A percentile compares a stretch with the other conserved stretches of the same genome.
These are phyloP conservation scores for Protostelium mycophagum DNA, from an alignment of 78 protist genomes.

Conservation along the genomic window DNA sequence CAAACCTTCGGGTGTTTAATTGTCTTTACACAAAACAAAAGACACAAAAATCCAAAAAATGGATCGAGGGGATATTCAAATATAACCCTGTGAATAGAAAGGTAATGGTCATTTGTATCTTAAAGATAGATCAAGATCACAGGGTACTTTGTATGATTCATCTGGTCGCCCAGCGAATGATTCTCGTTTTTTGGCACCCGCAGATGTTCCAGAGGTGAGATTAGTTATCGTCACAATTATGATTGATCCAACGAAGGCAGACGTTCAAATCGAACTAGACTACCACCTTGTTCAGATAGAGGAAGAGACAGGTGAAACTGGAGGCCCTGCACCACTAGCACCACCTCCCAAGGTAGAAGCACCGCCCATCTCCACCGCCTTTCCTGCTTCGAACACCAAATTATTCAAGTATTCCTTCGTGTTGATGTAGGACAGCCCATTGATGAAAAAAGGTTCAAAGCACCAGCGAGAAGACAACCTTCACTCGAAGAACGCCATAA, in stretches of 20 bases:
- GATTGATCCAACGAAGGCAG: no score
- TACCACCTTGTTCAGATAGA: background rate
- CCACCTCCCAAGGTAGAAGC: background rate
- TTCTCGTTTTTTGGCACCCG: background rate
- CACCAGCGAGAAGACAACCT: background rate
- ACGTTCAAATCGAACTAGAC: background rate
- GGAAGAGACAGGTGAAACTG: background rate
- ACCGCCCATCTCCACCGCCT: background rate
- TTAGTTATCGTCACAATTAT: no score
- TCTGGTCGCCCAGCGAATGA: background rate
- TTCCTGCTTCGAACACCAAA: background rate
- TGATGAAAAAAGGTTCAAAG: background rate
- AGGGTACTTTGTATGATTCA: background rate
- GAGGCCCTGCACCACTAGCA: no score
- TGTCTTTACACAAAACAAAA: background rate
- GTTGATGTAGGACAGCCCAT: background rate
- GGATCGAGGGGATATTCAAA: background rate
- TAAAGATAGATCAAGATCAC: no score
- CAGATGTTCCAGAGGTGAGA: background rate
- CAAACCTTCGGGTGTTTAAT: no score
- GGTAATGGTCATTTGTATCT: no score
- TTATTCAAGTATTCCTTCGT: background rate
- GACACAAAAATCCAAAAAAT: background rate
- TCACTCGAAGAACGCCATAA: background rate
- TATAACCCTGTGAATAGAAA: background rate